These are phyloP conservation scores for Raffaelea deltoideospora DNA, from an alignment of 2,329 filamentous ascomycete species.

Conservation along the genomic window DNA sequence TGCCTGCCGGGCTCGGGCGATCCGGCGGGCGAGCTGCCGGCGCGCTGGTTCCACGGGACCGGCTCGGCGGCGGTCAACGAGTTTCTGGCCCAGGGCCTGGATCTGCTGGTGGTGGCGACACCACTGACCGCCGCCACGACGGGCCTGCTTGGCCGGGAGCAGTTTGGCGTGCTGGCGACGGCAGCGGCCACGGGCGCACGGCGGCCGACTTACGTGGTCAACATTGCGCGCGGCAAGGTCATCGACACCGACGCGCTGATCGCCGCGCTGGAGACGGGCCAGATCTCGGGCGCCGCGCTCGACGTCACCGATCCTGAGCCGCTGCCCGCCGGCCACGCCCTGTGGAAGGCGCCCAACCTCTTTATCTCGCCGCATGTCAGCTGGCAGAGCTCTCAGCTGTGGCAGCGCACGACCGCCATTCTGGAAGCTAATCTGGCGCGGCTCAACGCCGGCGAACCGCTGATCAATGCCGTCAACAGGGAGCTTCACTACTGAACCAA, in stretches of 20 bases:
- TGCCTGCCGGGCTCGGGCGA: slow-evolving; percentile 46
- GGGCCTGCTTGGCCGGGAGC: slow-evolving; percentile 24
- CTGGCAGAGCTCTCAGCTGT: slow-evolving; percentile 4
- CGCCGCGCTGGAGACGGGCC: slow-evolving; percentile 25
- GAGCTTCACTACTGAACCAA: slow-evolving; percentile 7
- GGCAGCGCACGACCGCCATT: slow-evolving; percentile 3
- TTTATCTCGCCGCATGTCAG: slow-evolving; percentile 26
- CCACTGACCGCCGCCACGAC: slow-evolving; percentile 24
- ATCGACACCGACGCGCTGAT: slow-evolving; percentile 29
- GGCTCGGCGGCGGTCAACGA: slow-evolving; percentile 17
- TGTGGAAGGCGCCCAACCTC: slow-evolving; percentile 47
- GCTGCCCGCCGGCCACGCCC: slow-evolving; percentile 38
- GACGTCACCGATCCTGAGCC: slow-evolving; percentile 57
- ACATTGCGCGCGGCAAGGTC: slow-evolving; percentile 37
- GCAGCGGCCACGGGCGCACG: neutral
- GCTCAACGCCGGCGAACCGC: slow-evolving; percentile 1
- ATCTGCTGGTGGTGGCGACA: slow-evolving; percentile 24
- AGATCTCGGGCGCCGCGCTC: slow-evolving; percentile 38
- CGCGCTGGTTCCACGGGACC: slow-evolving; percentile 25
- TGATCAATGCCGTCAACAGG: slow-evolving; percentile 7
- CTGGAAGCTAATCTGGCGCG: slow-evolving; percentile 6
- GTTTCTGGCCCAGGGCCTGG: slow-evolving; percentile 26
- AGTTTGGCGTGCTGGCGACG: slow-evolving; percentile 12
- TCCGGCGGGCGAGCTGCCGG: slow-evolving; percentile 23
- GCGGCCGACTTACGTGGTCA: slow-evolving; percentile 34